Evolutionary conservation across 164 flowering plant species (phyloP), one percentile per base, ranked within the genome.

Genomic region (Tinospora cordifolia): DNA sequence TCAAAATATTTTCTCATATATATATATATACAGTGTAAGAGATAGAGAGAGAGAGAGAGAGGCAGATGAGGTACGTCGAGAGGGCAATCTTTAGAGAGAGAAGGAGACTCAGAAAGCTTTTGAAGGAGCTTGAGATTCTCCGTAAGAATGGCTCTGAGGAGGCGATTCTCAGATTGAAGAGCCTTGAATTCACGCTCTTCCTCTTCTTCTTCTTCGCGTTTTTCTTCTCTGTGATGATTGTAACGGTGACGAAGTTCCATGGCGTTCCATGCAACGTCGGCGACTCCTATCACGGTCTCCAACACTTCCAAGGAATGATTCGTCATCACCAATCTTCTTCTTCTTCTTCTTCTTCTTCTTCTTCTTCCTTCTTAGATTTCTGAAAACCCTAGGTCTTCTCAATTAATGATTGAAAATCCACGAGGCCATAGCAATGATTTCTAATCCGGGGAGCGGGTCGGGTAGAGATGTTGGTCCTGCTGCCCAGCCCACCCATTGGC

Each of bases 231-330:
- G 74, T 71, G 75, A n/a, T 51, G 79, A 24, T n/a, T 54, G 73
- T 74, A 80, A 65, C 84, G 85, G 72, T 84, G 90, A 70, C 77
- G 63, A 54, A 70, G 59, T 58, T 93, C 98, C 65, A 87, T 72
- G 71, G 98, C 94, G 41, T 81, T 75, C 92, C 88, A 94, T 2
- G 96, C 93, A 14, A 90, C 89, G 71, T 94, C 87, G 21, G 86
- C 88, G 13, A 85, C 88, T 75, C 77, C 83, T 70, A 79, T 6
- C 67, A 79, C 84, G 64, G 83, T 74, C 63, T 75, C 79, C 60
- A 75, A 77, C 60, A 80, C 70, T 47, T 78, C 76, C 51, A 77
- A 22, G 7, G 80, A 24, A 47, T 70, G 72, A 0, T 30, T 24
- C 67, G 68, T 68, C 76, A 67, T 68, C 68, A 22, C 34, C 58